These are phyloP conservation scores for Aquilaria agallochum DNA, from an alignment of 441 rosid genomes.

Conservation along the genomic window DNA sequence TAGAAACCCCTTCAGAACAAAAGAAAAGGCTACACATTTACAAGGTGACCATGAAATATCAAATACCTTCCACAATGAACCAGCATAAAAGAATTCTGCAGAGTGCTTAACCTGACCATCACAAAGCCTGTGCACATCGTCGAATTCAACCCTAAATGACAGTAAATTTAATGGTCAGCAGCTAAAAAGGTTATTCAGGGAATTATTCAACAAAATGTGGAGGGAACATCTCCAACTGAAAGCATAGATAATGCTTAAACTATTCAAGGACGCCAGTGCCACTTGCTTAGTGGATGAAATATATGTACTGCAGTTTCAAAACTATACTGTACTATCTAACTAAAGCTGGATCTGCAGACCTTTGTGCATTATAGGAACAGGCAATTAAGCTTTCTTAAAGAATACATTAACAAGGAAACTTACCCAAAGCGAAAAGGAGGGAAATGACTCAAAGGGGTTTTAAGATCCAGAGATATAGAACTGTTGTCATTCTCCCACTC, in stretches of 20 bases:
- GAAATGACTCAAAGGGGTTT: slow-evolving; percentile 91
- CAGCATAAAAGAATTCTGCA: slow-evolving; percentile 86
- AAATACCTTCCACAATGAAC: slow-evolving; percentile 96
- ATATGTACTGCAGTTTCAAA: no score
- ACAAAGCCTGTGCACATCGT: slow-evolving; percentile 79
- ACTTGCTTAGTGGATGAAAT: no score
- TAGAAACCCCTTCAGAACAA: slow-evolving; percentile 14
- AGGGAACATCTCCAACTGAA: no score
- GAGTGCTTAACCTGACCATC: slow-evolving; percentile 99
- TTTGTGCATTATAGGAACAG: slow-evolving; percentile 2
- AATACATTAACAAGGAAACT: slow-evolving; percentile 16
- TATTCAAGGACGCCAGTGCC: no score
- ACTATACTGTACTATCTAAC: no score
- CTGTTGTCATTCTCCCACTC: slow-evolving; percentile 73
- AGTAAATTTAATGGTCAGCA: no score
- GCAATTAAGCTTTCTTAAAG: not conserved
- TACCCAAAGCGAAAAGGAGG: slow-evolving; percentile 99
- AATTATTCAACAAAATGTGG: no score
- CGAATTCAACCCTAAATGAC: slow-evolving; percentile 66
- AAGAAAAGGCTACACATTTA: slow-evolving; percentile 1
- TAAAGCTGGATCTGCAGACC: not conserved
- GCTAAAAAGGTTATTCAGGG: no score
- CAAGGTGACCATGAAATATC: slow-evolving; percentile 3
- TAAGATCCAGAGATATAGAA: slow-evolving; percentile 85
- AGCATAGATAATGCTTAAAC: no score